A percentile compares a stretch with the other conserved stretches of the same genome.
These are phyloP conservation scores for Cutaneotrichosporon sp. DNA, from an alignment of 1,284 basidiomycete genomes.

Conservation along the genomic window DNA sequence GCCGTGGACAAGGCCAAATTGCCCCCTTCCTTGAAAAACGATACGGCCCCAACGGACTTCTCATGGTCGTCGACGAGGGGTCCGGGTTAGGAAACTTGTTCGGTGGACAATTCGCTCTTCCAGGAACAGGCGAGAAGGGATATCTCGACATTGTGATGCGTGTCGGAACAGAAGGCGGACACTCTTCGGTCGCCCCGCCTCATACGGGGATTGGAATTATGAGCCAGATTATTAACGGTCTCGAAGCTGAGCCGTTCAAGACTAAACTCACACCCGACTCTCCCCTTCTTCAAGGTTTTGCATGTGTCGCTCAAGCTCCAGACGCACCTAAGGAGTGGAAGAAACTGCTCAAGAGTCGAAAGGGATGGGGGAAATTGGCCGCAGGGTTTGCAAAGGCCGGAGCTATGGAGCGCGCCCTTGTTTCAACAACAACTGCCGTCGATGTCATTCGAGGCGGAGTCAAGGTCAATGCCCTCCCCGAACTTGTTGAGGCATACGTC, in stretches of 20 bases:
- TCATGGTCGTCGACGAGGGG: conserved; percentile 54
- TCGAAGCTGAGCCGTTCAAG: conserved; percentile 53
- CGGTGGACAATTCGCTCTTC: conserved; percentile 45
- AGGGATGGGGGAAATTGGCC: conserved; percentile 50
- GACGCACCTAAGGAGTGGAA: conserved; percentile 44
- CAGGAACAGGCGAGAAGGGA: conserved; percentile 49
- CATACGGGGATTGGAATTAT: conserved; percentile 57
- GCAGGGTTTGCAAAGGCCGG: background rate
- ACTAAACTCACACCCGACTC: conserved; percentile 46
- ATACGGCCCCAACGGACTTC: conserved; percentile 49
- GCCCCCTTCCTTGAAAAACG: conserved; percentile 48
- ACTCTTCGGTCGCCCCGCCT: conserved; percentile 54
- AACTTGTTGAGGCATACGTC: conserved; percentile 42
- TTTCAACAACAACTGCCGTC: conserved; percentile 46
- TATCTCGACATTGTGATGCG: conserved; percentile 48
- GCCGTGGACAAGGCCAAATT: conserved; percentile 50
- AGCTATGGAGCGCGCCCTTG: conserved; percentile 19
- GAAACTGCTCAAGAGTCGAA: conserved; percentile 36
- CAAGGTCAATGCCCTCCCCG: conserved; percentile 44
- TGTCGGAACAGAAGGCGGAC: conserved; percentile 51
- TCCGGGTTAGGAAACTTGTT: conserved; percentile 39
- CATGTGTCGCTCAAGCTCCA: conserved; percentile 53
- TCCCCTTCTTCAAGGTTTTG: conserved; percentile 53
- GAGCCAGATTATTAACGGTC: conserved; percentile 45
- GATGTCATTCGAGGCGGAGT: conserved; percentile 48